Conservation (phyloP, 768 basidiomycete species). For the Tulasnella sp. region DNA sequence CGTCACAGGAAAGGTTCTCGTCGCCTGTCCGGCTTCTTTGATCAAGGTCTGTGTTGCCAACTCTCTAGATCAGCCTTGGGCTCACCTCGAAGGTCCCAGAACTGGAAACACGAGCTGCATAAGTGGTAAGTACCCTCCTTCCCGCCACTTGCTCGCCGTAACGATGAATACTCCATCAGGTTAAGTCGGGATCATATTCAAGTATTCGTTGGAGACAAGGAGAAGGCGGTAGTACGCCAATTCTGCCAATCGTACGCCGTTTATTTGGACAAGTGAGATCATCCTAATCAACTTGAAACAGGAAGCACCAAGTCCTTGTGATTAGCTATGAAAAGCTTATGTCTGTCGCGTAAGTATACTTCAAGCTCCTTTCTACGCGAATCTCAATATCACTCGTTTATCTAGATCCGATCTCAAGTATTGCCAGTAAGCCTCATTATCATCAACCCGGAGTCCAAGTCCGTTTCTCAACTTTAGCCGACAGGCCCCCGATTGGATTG, state of each 20-base stretch:
- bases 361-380: neutral
- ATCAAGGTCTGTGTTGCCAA: conserved; percentile 45
- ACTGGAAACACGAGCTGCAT: conserved; percentile 91
- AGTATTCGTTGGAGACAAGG: conserved; percentile 49
- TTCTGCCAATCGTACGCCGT: conserved; percentile 63
- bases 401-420: conserved; percentile 43
- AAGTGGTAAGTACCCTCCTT: conserved; percentile 67
- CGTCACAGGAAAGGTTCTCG: conserved; percentile 66
- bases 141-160: neutral
- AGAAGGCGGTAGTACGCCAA: conserved; percentile 44
- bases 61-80: neutral
- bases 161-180: conserved; percentile 24
- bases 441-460: neutral
- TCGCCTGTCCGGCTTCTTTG: conserved; percentile 90
- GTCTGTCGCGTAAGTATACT: neutral
- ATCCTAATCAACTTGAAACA: neutral
- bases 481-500: conserved; percentile 79
- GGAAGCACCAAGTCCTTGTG: conserved; percentile 77
- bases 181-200: conserved; percentile 44
- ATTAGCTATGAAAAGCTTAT: conserved; percentile 85
- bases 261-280: neutral
- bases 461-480: neutral
- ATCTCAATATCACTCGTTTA: neutral
- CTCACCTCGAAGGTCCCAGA: conserved; percentile 34
- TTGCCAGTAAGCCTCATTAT: conserved; percentile 42